These are phyloP conservation scores for Chaetomium strumarium DNA, from an alignment of 2,329 filamentous ascomycete genomes.

Conservation along the genomic window DNA sequence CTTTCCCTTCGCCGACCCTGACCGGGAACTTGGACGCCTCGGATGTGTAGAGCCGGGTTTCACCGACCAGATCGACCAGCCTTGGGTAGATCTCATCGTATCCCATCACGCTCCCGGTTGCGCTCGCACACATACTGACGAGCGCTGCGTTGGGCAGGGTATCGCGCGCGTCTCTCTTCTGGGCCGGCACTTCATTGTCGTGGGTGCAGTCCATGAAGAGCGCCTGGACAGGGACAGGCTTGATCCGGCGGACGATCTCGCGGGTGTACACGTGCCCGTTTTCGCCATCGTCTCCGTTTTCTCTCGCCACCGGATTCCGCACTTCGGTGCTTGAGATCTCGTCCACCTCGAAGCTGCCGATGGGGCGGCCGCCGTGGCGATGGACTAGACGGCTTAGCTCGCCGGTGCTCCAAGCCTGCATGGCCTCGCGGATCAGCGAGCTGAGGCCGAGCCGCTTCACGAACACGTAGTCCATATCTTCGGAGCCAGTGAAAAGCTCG, in stretches of 20 bases:
- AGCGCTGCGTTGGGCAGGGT: conserved; percentile 91
- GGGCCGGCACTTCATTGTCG: conserved; percentile 92
- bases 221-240: conserved; percentile 82
- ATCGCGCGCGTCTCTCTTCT: conserved; percentile 90
- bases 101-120: conserved; percentile 93
- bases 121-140: conserved; percentile 92
- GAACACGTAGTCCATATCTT: conserved; percentile 94
- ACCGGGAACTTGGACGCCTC: conserved; percentile 60
- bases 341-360: conserved; percentile 95
- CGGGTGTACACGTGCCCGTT: conserved; percentile 37
- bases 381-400: conserved; percentile 92
- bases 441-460: conserved; percentile 88
- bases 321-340: conserved; percentile 63
- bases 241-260: conserved; percentile 73
- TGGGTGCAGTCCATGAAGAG: conserved; percentile 99
- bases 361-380: conserved; percentile 85
- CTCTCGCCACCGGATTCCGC: conserved; percentile 12
- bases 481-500: conserved; percentile 91
- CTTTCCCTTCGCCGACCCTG: conserved; percentile 62
- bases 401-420: conserved; percentile 95
- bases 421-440: conserved; percentile 89
- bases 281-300: conserved; percentile 25
- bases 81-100: conserved; percentile 96
- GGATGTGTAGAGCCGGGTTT: conserved; percentile 77
- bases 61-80: conserved; percentile 86